Conservation (phyloP, 1,284 basidiomycete genomes). For the Rhodotorula glutinis region DNA sequence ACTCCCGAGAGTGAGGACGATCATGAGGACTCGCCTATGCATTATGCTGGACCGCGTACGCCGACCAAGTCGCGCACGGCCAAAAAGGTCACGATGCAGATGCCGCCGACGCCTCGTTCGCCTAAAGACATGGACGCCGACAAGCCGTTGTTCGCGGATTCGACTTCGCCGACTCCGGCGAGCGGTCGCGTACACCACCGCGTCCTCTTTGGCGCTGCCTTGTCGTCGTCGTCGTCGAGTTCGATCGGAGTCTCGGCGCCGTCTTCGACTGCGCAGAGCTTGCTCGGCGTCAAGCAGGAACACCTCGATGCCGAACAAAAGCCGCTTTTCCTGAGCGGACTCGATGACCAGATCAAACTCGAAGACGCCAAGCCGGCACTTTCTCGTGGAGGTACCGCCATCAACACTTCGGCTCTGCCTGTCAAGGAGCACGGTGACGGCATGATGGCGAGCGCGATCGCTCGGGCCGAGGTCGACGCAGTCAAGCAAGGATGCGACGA, state of each 20-base stretch:
- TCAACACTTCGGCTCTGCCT: background rate
- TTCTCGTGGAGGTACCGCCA: background rate
- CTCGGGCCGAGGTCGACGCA: background rate
- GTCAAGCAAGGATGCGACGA: background rate
- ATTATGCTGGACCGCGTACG: background rate
- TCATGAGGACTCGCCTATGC: background rate
- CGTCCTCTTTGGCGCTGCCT: too few species aligned
- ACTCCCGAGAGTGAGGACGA: background rate
- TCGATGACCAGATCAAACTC: background rate
- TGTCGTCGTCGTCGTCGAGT: too few species aligned
- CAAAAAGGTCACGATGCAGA: background rate
- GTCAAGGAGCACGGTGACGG: background rate
- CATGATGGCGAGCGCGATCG: too few species aligned
- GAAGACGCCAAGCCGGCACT: background rate
- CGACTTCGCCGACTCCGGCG: too few species aligned
- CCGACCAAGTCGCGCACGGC: background rate
- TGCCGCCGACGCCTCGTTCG: too few species aligned
- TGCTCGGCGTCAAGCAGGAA: background rate
- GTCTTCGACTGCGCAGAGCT: too few species aligned
- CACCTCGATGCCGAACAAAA: background rate
- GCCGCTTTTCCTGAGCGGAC: too few species aligned
- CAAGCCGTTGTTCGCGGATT: too few species aligned
- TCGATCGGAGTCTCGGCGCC: too few species aligned
- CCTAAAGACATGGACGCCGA: too few species aligned
- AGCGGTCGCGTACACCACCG: too few species aligned